Percentiles rank a stretch among this genome's conserved stretches.
Conservation (phyloP, 2,329 filamentous ascomycete genomes). For the Harringtonia aguacate region DNA sequence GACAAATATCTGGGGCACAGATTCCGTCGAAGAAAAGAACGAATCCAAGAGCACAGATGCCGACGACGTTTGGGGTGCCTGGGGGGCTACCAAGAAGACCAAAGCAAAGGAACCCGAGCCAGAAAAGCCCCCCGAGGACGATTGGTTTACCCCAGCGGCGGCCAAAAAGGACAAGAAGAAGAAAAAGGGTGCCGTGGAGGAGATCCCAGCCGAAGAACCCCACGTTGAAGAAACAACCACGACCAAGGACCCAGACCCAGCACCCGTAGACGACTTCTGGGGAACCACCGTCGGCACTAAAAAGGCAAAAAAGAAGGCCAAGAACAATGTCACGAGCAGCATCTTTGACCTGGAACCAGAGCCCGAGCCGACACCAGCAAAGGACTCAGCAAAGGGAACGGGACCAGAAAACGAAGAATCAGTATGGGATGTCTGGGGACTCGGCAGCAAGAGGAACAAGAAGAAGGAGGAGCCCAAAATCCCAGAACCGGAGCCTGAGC, state of each 20-base stretch:
- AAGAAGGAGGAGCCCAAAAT: slow-evolving; percentile 12
- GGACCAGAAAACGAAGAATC: slow-evolving; percentile 13
- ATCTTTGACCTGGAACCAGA: slow-evolving; percentile 9
- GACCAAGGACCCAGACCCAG: slow-evolving; percentile 12
- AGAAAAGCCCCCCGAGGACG: slow-evolving; percentile 20
- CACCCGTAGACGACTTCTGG: slow-evolving; percentile 12
- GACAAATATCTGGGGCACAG: slow-evolving; percentile 23
- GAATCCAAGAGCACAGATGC: slow-evolving; percentile 15
- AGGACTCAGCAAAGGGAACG: slow-evolving; percentile 2
- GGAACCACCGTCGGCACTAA: slow-evolving; percentile 24
- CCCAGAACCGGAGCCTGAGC: slow-evolving; percentile 3
- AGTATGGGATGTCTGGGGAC: slow-evolving; percentile 30
- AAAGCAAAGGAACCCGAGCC: slow-evolving; percentile 19
- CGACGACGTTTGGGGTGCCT: slow-evolving; percentile 20
- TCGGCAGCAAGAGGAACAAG: slow-evolving; percentile 34
- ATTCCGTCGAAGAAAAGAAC: slow-evolving; percentile 22
- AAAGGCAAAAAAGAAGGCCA: slow-evolving; percentile 29
- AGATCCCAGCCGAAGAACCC: slow-evolving; percentile 6
- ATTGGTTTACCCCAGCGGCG: slow-evolving; percentile 17
- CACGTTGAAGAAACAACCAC: slow-evolving; percentile 9
- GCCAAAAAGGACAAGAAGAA: slow-evolving; percentile 34
- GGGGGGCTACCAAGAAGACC: slow-evolving; percentile 32
- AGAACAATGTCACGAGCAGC: slow-evolving; percentile 16
- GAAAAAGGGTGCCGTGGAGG: slow-evolving; percentile 14
- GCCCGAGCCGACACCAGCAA: slow-evolving; percentile 6